Conservation (phyloP, 352 stramenopile species). For the Phytophthora palmivora region DNA sequence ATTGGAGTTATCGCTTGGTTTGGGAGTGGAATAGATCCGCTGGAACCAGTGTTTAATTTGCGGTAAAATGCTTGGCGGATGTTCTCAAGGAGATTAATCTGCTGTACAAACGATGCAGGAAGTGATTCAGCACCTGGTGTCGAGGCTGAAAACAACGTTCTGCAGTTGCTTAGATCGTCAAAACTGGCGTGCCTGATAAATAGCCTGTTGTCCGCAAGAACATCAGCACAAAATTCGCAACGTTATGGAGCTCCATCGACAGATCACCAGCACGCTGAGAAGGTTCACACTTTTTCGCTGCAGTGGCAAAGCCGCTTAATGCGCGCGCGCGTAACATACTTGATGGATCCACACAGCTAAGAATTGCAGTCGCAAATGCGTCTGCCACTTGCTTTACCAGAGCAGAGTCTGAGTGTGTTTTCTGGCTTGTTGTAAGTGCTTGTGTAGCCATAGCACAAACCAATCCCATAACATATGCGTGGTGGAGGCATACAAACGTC, state of each 20-base stretch:
- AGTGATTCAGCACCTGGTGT: slow-evolving; percentile 61
- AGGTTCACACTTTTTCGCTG: slow-evolving; percentile 56
- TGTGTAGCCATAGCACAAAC: slow-evolving; percentile 83
- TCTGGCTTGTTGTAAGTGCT: slow-evolving; percentile 70
- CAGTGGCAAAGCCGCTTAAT: slow-evolving; percentile 62
- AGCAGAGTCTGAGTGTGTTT: slow-evolving; percentile 60
- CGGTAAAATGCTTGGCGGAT: slow-evolving; percentile 52
- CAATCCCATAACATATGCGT: slow-evolving; percentile 80
- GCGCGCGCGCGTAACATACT: slow-evolving; percentile 59
- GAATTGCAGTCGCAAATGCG: slow-evolving; percentile 75
- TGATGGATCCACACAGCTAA: slow-evolving; percentile 79
- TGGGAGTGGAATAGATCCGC: neutral
- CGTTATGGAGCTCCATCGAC: slow-evolving; percentile 70
- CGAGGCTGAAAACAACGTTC: slow-evolving; percentile 52
- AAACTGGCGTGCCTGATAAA: slow-evolving; percentile 61
- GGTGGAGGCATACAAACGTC: slow-evolving; percentile 84
- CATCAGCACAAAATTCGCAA: slow-evolving; percentile 81
- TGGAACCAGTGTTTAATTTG: slow-evolving; percentile 29
- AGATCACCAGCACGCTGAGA: slow-evolving; percentile 57
- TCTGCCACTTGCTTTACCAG: slow-evolving; percentile 77
- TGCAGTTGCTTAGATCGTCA: slow-evolving; percentile 65
- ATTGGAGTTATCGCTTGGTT: slow-evolving; percentile 20
- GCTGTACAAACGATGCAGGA: slow-evolving; percentile 76
- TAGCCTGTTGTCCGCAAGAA: slow-evolving; percentile 75
- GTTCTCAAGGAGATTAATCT: slow-evolving; percentile 73